Conservation (phyloP, 371 early-diverging fungal genomes). For the Mortierella sp. region DNA sequence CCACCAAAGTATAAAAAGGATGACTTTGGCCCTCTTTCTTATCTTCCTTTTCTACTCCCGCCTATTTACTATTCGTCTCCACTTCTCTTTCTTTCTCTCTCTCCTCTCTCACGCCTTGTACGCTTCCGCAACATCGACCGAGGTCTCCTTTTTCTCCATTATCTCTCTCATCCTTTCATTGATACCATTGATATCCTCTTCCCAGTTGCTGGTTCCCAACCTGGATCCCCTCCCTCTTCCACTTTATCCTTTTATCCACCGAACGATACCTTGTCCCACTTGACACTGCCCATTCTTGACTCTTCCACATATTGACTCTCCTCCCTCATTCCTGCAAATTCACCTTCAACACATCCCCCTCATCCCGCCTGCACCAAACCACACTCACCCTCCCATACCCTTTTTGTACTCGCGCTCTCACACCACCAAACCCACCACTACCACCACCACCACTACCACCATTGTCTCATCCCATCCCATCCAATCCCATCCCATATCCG, state of each 20-base stretch:
- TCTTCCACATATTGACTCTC: neutral
- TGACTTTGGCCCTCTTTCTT: neutral
- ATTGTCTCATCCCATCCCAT: neutral
- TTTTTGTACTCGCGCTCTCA: neutral
- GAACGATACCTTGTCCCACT: neutral
- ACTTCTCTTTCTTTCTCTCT: neutral
- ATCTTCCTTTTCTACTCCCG: neutral
- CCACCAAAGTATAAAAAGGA: slow-evolving; percentile 1
- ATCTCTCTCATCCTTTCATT: neutral
- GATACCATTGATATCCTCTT: neutral
- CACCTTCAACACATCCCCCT: neutral
- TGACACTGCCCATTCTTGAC: neutral
- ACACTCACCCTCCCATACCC: neutral
- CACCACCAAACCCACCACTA: too few relatives aligned
- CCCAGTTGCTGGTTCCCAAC: slow-evolving; percentile 9
- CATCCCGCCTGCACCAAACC: slow-evolving; percentile 3
- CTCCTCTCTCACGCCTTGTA: neutral
- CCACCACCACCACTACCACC: too few relatives aligned
- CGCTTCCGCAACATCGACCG: neutral
- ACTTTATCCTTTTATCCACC: neutral
- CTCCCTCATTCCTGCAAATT: neutral
- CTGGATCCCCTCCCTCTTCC: neutral
- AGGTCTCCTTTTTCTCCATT: neutral
- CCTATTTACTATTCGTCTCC: neutral
- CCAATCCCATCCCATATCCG: neutral